phyloP scores from a whole-genome alignment of 331 rosid species.

The Ulmus americana region DNA sequence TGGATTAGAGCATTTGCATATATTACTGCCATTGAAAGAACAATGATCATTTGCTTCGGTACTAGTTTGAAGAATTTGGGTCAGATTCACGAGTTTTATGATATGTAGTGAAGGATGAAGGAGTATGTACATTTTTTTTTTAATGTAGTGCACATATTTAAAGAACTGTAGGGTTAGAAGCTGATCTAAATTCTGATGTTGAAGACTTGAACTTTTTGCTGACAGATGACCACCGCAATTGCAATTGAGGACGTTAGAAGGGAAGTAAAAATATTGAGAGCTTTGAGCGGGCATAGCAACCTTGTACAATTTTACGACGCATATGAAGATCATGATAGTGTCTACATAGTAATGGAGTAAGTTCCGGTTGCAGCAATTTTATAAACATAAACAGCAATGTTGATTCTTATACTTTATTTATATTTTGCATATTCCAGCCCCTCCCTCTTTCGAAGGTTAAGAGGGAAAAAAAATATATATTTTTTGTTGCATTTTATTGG shows the following conservation, averaged over 20 bases:
- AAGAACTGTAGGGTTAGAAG: not conserved
- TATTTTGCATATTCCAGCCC: too few species aligned
- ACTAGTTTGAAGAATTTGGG: too few species aligned
- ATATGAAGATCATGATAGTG: slow-evolving; percentile 76
- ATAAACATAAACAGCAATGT: slow-evolving; percentile 5
- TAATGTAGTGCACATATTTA: not conserved
- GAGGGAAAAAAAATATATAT: too few species aligned
- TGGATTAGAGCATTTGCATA: not conserved
- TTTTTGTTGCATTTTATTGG: too few species aligned
- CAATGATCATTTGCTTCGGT: not conserved
- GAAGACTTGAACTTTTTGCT: slow-evolving; percentile 17
- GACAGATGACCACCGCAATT: slow-evolving; percentile 90
- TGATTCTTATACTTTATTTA: not conserved
- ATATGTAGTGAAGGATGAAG: not conserved
- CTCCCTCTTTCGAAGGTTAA: too few species aligned
- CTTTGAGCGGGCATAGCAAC: slow-evolving; percentile 77
- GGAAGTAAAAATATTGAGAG: slow-evolving; percentile 89
- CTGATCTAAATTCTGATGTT: slow-evolving; percentile 1
- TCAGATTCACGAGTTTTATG: not conserved
- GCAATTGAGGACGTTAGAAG: slow-evolving; percentile 96
- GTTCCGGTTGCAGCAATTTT: slow-evolving; percentile 23
- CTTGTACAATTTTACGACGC: slow-evolving; percentile 73
- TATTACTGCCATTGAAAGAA: not conserved
- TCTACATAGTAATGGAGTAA: slow-evolving; percentile 94
- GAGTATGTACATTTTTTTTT: not conserved